Conservation (phyloP, 2,329 filamentous ascomycete genomes). For the Parascedosporium putredinis region DNA sequence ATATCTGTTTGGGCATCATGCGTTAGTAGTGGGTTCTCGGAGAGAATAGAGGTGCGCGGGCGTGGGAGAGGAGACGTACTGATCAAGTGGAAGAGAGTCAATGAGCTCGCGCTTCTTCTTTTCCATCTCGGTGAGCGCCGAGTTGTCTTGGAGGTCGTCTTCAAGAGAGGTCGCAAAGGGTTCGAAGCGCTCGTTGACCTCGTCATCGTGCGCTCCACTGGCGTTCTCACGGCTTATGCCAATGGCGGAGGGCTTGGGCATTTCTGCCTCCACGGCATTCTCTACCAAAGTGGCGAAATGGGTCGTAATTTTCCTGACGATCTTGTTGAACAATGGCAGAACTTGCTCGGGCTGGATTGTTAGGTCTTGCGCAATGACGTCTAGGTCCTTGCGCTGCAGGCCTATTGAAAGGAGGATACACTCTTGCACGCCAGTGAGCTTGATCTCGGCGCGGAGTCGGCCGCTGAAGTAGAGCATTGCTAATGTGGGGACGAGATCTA, state of each 20-base stretch:
- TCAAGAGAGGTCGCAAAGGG: constrained; percentile 63
- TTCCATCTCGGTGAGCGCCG: constrained; percentile 58
- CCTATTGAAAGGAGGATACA: constrained; percentile 84
- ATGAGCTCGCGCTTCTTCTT: constrained; percentile 82
- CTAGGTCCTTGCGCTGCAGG: constrained; percentile 79
- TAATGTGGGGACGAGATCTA: constrained; percentile 80
- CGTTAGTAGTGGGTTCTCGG: neutral
- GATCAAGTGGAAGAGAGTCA: constrained; percentile 78
- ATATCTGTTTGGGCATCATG: constrained; percentile 33
- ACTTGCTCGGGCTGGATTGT: constrained; percentile 66
- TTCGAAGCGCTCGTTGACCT: constrained; percentile 54
- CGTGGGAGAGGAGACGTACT: constrained; percentile 23
- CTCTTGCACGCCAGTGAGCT: constrained; percentile 72
- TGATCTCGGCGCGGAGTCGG: constrained; percentile 55
- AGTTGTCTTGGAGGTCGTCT: constrained; percentile 75
- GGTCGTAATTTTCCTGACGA: constrained; percentile 74
- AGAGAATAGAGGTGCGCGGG: too few species aligned
- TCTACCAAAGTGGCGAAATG: constrained; percentile 69
- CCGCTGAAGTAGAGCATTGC: constrained; percentile 79
- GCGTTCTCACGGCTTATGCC: constrained; percentile 51
- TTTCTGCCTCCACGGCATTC: constrained; percentile 56
- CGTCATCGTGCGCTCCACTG: constrained; percentile 57
- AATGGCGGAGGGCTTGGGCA: constrained; percentile 47
- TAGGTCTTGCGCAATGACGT: constrained; percentile 69
- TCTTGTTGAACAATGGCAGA: constrained; percentile 95